Percentiles rank a stretch among this genome's conserved stretches.
These are phyloP conservation scores for Vanrija sp. DNA, from an alignment of 1,284 basidiomycete species.

Conservation along the genomic window DNA sequence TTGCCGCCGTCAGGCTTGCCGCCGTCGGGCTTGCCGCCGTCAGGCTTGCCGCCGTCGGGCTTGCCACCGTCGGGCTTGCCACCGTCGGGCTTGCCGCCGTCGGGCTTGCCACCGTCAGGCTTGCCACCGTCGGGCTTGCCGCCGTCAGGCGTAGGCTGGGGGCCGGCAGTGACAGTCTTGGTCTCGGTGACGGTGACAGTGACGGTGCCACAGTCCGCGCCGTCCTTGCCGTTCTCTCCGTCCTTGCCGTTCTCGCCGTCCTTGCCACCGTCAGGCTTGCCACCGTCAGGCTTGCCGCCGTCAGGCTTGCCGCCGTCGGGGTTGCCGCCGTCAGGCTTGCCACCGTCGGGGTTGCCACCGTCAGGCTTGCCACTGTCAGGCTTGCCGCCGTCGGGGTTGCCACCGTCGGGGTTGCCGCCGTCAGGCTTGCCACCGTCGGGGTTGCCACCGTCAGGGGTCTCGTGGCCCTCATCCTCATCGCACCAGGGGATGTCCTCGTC, in stretches of 20 bases:
- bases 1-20: too few relatives aligned
- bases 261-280: background rate
- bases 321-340: conserved; percentile 14
- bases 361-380: background rate
- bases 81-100: too few relatives aligned
- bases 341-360: conserved; percentile 20
- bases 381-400: background rate
- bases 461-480: conserved; percentile 10
- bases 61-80: too few relatives aligned
- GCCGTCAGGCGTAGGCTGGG: background rate
- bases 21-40: background rate
- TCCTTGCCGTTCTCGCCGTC: background rate
- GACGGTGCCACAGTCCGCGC: background rate
- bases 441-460: background rate
- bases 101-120: background rate
- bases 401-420: conserved; percentile 18
- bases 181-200: conserved; percentile 3
- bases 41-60: too few relatives aligned
- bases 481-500: conserved; percentile 16
- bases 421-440: conserved; percentile 17
- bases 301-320: background rate
- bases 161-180: background rate
- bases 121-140: background rate
- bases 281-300: background rate
- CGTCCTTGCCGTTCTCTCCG: background rate